Conservation (phyloP, 2,329 filamentous ascomycete genomes). For the Periconia sp. region DNA sequence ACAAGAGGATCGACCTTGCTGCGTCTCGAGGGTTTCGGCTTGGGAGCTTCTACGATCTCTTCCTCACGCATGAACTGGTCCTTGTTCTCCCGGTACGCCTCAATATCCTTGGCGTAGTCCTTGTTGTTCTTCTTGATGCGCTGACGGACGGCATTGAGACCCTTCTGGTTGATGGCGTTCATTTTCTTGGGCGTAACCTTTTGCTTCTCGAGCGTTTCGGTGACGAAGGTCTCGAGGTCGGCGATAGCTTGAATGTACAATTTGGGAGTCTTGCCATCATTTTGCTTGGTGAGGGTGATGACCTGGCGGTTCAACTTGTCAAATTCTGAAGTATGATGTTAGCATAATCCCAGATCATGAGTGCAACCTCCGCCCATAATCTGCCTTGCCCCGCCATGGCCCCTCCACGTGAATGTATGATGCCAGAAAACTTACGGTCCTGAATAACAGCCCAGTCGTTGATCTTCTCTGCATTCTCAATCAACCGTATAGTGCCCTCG, state of each 20-base stretch:
- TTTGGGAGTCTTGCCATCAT: conserved; percentile 80
- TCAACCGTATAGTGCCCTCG: conserved; percentile 82
- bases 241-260: conserved; percentile 89
- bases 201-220: conserved; percentile 87
- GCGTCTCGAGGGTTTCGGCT: conserved; percentile 35
- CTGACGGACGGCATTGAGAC: conserved; percentile 95
- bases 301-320: conserved; percentile 92
- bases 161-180: conserved; percentile 93
- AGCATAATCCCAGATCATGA: conserved; percentile 11
- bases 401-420: not conserved
- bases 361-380: not conserved
- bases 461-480: conserved; percentile 97
- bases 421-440: conserved; percentile 62
- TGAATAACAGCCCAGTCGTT: conserved; percentile 95
- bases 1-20: conserved; percentile 53
- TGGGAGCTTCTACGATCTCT: conserved; percentile 68
- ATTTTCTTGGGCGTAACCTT: conserved; percentile 98
- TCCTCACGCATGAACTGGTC: conserved; percentile 86
- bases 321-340: conserved; percentile 65
- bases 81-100: conserved; percentile 82
- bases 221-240: conserved; percentile 91
- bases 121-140: conserved; percentile 99
- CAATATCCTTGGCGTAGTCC: conserved; percentile 85
- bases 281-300: conserved; percentile 52
- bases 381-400: conserved; percentile 1